Base-by-base conservation (phyloP, 2,329 filamentous ascomycete species). In the Paecilomyces sp. region DNA sequence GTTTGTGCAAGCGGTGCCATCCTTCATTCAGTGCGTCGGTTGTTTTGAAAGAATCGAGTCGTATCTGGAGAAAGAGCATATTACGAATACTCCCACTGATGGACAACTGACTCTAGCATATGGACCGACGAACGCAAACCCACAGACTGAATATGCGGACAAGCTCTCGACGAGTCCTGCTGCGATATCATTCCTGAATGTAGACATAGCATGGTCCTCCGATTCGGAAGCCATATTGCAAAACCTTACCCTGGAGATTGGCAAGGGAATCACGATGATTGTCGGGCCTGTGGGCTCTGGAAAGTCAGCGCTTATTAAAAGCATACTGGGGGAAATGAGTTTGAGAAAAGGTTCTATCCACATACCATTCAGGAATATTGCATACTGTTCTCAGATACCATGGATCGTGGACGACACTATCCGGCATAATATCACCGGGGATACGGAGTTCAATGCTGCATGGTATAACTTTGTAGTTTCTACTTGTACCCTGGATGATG, bases 31-130 rank as follows among this genome's bases (percentile, higher is more conserved):
- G 28, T 72, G 72, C 3, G 62, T 78, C 0, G 76, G 73, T 3
- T 76, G 73, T 7, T 78, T 79, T 54, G 70, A 70, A 15, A 69
- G 76, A 15, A 79, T 79, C 24, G 72, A 79, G 61, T 28, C 6
- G 25, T 28, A 28, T 28, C 25, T 28, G 25, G 25, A 28, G 25
- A 28, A 28, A 28, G 6, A 28, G 25, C 25, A 1, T 28, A 28
- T 28, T 6, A 28, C 25, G 68, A 71, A n/a, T 79, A 66, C 30
- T 60, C 58, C 33, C 3, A 34, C 3, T 34, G 13, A 12, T 34
- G 13, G 11, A 34, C 8, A 3, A 15, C 33, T 34, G 8, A 15
- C 13, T 11, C 33, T 8, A 11, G 8, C 3, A 11, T 3, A 34
- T 8, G 13, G 8, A 8, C 25, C 3, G 33, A 11, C 33, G 8